These are phyloP conservation scores for Mucor saturninus DNA, from an alignment of 371 early-diverging fungal species.

Conservation along the genomic window DNA sequence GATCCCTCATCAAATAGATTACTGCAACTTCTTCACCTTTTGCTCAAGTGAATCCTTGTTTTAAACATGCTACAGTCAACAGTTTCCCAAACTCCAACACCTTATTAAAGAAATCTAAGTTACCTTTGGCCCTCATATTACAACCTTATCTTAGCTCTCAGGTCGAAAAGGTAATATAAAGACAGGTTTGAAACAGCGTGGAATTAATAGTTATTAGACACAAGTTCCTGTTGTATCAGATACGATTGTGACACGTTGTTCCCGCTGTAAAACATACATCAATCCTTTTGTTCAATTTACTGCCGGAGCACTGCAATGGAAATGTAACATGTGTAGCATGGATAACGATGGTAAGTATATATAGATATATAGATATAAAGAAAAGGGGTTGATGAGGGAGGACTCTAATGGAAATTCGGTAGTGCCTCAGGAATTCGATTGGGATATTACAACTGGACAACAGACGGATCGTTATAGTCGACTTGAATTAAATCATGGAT, in stretches of 20 bases:
- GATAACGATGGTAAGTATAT: slow-evolving; percentile 70
- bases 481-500: slow-evolving; percentile 73
- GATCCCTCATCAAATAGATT: slow-evolving; percentile 37
- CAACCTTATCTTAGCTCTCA: slow-evolving; percentile 66
- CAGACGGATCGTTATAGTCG: slow-evolving; percentile 74
- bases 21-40: slow-evolving; percentile 71
- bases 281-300: slow-evolving; percentile 86
- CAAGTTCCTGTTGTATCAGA: slow-evolving; percentile 75
- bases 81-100: slow-evolving; percentile 70
- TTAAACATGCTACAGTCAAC: slow-evolving; percentile 83
- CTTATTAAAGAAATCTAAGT: slow-evolving; percentile 68
- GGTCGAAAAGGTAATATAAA: slow-evolving; percentile 43
- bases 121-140: slow-evolving; percentile 79
- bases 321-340: slow-evolving; percentile 83
- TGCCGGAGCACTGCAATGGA: slow-evolving; percentile 81
- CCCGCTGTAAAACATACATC: slow-evolving; percentile 86
- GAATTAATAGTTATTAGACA: slow-evolving; percentile 23
- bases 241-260: slow-evolving; percentile 77
- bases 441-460: slow-evolving; percentile 69
- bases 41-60: slow-evolving; percentile 73
- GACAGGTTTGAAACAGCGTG: neutral
- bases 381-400: neutral
- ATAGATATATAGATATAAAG: too few species aligned
- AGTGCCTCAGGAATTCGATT: slow-evolving; percentile 81
- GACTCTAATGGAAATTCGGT: neutral